Percentiles rank a stretch among this genome's conserved stretches.
These are phyloP conservation scores for Diaporthe nobilis DNA, from an alignment of 2,329 filamentous ascomycete species.

Conservation along the genomic window DNA sequence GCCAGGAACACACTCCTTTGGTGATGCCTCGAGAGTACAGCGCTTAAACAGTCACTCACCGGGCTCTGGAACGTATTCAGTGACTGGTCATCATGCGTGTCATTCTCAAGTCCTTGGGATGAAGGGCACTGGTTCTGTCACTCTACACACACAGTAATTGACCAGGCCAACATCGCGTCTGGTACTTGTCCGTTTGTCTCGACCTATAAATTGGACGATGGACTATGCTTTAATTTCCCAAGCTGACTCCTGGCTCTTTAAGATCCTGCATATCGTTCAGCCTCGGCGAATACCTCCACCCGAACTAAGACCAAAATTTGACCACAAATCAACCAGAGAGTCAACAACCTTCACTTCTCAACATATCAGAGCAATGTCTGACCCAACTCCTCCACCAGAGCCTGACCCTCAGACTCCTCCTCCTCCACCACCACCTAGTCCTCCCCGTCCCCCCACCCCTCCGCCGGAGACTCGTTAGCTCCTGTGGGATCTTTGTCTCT, in stretches of 20 bases:
- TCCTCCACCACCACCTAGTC: neutral
- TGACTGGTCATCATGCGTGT: neutral
- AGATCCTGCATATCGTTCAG: neutral
- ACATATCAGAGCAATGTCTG: neutral
- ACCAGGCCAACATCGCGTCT: neutral
- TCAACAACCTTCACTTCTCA: neutral
- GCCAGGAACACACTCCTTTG: no score
- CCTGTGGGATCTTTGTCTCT: neutral
- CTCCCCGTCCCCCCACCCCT: neutral
- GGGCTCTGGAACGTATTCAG: neutral
- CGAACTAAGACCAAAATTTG: neutral
- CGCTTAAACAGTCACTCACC: no score
- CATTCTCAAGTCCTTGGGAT: neutral
- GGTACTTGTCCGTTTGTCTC: fast-evolving
- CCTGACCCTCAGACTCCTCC: no score
- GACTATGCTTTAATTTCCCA: neutral
- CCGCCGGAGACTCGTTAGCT: no score
- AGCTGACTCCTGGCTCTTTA: neutral
- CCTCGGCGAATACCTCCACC: neutral
- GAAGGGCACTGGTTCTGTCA: no score
- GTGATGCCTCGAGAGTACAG: no score
- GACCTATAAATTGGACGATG: neutral
- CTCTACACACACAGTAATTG: neutral
- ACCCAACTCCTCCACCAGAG: neutral
- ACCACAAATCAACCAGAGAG: neutral